A percentile compares a stretch with the other conserved stretches of the same genome.
phyloP scores from a whole-genome alignment of 108 stramenopile genomes.

The Aurantiochytrium sp. region DNA sequence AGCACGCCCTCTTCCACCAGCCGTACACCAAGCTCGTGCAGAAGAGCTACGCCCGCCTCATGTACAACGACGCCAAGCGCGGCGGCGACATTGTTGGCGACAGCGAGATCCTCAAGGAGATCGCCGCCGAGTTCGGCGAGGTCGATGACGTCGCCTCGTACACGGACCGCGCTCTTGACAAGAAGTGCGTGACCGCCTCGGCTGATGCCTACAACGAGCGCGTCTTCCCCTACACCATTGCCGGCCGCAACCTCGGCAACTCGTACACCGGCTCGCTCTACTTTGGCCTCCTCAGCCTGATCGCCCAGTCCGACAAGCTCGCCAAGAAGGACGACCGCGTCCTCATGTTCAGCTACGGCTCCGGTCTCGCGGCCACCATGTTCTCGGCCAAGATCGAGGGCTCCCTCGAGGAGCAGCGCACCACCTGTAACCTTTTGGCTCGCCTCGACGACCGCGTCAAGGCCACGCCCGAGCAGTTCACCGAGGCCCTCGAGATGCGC shows the following conservation, averaged over 20 bases:
- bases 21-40: slow-evolving; percentile 98
- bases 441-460: slow-evolving; percentile 36
- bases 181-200: slow-evolving; percentile 50
- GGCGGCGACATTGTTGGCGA: not conserved
- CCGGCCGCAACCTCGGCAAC: slow-evolving; percentile 70
- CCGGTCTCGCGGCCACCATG: slow-evolving; percentile 25
- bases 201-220: slow-evolving; percentile 53
- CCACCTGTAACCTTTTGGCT: slow-evolving; percentile 19
- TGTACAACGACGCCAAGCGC: slow-evolving; percentile 71
- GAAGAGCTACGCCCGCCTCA: slow-evolving; percentile 79
- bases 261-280: slow-evolving; percentile 93
- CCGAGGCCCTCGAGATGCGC: slow-evolving; percentile 31
- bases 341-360: slow-evolving; percentile 34
- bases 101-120: not conserved
- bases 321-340: slow-evolving; percentile 30
- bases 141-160: slow-evolving; percentile 4
- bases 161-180: slow-evolving; percentile 41
- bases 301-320: slow-evolving; percentile 37
- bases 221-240: slow-evolving; percentile 10
- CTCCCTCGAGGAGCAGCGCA: slow-evolving; percentile 28
- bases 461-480: slow-evolving; percentile 35
- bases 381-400: not conserved
- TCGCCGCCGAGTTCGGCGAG: slow-evolving; percentile 25
- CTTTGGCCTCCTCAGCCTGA: slow-evolving; percentile 70
- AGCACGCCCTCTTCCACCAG: slow-evolving; percentile 89